These are phyloP conservation scores for Phlebiopsis flavidoalba DNA, from an alignment of 768 basidiomycete species.

Conservation along the genomic window DNA sequence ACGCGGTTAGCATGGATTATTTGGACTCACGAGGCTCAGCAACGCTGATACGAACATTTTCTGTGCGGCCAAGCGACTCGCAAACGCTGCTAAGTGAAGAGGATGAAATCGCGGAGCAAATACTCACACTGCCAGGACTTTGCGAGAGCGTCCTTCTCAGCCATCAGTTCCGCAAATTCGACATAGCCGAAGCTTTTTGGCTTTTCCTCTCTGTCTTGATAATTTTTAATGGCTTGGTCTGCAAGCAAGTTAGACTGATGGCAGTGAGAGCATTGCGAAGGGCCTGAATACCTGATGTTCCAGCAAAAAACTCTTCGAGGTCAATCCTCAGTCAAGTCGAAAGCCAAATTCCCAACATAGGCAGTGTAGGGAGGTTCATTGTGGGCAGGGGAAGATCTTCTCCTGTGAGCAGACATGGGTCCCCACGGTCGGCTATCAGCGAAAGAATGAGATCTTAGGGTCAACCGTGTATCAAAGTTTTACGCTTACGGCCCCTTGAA, in stretches of 20 bases:
- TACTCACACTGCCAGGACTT: conserved; percentile 66
- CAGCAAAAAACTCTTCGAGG: conserved; percentile 74
- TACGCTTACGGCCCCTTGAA: conserved; percentile 52
- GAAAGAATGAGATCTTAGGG: conserved; percentile 4
- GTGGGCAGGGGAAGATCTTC: conserved; percentile 97
- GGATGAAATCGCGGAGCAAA: neutral
- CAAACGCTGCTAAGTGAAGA: neutral
- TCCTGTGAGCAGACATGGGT: conserved; percentile 53
- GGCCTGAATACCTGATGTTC: conserved; percentile 52
- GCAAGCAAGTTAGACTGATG: neutral
- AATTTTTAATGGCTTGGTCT: conserved; percentile 86
- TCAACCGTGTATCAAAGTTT: neutral
- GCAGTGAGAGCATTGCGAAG: neutral
- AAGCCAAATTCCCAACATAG: conserved; percentile 94
- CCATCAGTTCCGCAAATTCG: conserved; percentile 84
- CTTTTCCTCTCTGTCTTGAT: conserved; percentile 90
- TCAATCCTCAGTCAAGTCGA: conserved; percentile 86
- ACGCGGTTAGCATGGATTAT: conserved; percentile 10
- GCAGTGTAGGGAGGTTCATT: conserved; percentile 91
- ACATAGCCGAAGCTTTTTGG: conserved; percentile 98
- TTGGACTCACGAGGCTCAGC: conserved; percentile 90
- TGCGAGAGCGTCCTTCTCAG: conserved; percentile 75
- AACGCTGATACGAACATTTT: conserved; percentile 85
- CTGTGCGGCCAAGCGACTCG: conserved; percentile 72
- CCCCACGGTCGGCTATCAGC: conserved; percentile 52